These are phyloP conservation scores for Agaricus blazei DNA, from an alignment of 768 basidiomycete genomes.

Conservation along the genomic window DNA sequence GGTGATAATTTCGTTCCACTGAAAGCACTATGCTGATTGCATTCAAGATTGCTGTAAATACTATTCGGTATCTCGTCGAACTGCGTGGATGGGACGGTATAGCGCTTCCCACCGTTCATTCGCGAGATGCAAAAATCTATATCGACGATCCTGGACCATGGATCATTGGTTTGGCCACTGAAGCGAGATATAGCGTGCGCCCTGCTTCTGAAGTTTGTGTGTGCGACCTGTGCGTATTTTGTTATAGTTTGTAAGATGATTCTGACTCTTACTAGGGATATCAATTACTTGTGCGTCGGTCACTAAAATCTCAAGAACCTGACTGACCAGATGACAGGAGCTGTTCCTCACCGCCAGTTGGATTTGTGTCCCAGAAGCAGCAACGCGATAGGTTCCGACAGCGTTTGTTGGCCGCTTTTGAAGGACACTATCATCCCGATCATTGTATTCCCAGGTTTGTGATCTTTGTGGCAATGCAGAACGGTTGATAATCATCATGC, in stretches of 20 bases:
- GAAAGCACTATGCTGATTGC: slow-evolving; percentile 3
- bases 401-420: slow-evolving; percentile 71
- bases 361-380: slow-evolving; percentile 69
- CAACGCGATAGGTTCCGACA: slow-evolving; percentile 79
- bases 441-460: slow-evolving; percentile 69
- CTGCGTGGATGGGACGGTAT: slow-evolving; percentile 91
- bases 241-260: not conserved
- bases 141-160: slow-evolving; percentile 97
- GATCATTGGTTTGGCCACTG: slow-evolving; percentile 87
- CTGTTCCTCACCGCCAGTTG: slow-evolving; percentile 75
- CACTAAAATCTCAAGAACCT: not conserved
- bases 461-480: slow-evolving; percentile 3
- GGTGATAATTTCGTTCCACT: slow-evolving; percentile 15
- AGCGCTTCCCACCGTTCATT: slow-evolving; percentile 75
- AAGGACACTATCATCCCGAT: slow-evolving; percentile 86
- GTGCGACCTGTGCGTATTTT: slow-evolving; percentile 67
- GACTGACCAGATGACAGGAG: slow-evolving; percentile 36
- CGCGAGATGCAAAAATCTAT: slow-evolving; percentile 87
- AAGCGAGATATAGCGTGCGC: slow-evolving; percentile 74
- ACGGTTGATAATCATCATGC: slow-evolving; percentile 6
- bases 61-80: slow-evolving; percentile 88
- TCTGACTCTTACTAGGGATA: slow-evolving; percentile 45
- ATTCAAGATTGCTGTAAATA: slow-evolving; percentile 75
- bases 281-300: slow-evolving; percentile 64
- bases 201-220: slow-evolving; percentile 80